phyloP scores from a whole-genome alignment of 495 filamentous ascomycete species.

The Evansstolkia leycettana region DNA sequence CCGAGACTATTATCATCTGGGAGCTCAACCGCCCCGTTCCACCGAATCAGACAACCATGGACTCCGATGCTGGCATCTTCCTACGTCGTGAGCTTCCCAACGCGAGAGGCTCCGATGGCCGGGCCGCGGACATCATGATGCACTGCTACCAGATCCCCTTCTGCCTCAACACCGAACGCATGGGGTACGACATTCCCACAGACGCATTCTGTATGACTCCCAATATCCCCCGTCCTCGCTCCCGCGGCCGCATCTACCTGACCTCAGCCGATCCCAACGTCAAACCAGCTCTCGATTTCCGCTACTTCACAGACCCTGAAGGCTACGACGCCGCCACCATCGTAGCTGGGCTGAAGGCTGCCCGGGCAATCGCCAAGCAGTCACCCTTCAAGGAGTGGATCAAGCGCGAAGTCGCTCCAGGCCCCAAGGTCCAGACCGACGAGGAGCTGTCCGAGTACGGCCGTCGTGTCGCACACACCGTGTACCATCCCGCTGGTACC shows the following conservation, averaged over 20 bases:
- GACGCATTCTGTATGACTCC: constrained; percentile 88
- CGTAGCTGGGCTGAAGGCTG: constrained; percentile 63
- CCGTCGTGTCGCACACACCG: constrained; percentile 63
- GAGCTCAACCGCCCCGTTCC: constrained; percentile 68
- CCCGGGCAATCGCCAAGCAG: constrained; percentile 56
- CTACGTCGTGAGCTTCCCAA: constrained; percentile 56
- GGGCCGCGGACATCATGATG: constrained; percentile 75
- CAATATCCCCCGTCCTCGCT: constrained; percentile 75
- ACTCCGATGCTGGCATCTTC: constrained; percentile 77
- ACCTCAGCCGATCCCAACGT: constrained; percentile 56
- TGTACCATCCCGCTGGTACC: constrained; percentile 78
- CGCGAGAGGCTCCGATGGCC: constrained; percentile 51
- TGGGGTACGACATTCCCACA: constrained; percentile 61
- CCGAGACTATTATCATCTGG: constrained; percentile 73
- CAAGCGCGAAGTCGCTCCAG: constrained; percentile 67
- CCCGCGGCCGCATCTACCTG: constrained; percentile 58
- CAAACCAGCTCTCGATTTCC: constrained; percentile 76
- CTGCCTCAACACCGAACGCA: constrained; percentile 54
- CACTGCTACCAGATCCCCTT: constrained; percentile 87
- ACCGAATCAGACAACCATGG: constrained; percentile 69
- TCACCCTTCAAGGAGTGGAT: constrained; percentile 69
- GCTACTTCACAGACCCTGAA: constrained; percentile 76
- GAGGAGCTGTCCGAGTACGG: constrained; percentile 65
- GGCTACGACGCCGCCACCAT: constrained; percentile 74
- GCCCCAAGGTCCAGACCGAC: constrained; percentile 53